Evolutionary conservation across 257 asterid genomes (phyloP), one percentile per base, ranked within the genome.

Genomic region (Cordia subcordata): DNA sequence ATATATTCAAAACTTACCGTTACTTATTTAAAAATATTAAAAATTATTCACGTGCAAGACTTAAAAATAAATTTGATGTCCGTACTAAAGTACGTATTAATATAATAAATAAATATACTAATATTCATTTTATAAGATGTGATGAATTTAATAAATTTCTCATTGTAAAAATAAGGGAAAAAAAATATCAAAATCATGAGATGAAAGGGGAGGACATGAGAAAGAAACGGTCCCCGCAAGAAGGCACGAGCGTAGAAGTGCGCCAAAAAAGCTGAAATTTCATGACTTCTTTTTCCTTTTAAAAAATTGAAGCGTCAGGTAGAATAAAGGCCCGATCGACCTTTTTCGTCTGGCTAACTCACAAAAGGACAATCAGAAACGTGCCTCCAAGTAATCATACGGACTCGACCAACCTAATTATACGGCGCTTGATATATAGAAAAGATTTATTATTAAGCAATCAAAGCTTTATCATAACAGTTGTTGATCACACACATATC

Each of bases 161-260:
- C n/a, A n/a, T n/a, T n/a, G n/a, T n/a, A n/a, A n/a, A n/a, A n/a
- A n/a, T n/a, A n/a, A n/a, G n/a, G n/a, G n/a, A n/a, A n/a, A n/a
- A n/a, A n/a, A n/a, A n/a, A n/a, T n/a, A n/a, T n/a, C n/a, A n/a
- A 5, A 8, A 11, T n/a, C 45, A 46, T 44, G 10, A 13, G 21
- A 44, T 58, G 64, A 23, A 49, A 50, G 5, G 15, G 15, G 10
- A 1, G 5, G 47, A 1, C 16, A 45, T 12, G 23, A 60, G 63
- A 21, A 39, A 60, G 63, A 39, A 70, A 58, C 20, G 79, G 84
- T 53, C 72, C 76, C 81, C 79, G 14, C 69, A 65, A 44, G 70
- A 64, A 66, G 83, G 81, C 80, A 76, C 72, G 91, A 68, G 76
- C 70, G 66, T 44, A 65, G 60, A 78, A 81, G 90, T 80, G 93